Base-by-base conservation (phyloP, 495 filamentous ascomycete genomes). In the Tuber borchii region DNA sequence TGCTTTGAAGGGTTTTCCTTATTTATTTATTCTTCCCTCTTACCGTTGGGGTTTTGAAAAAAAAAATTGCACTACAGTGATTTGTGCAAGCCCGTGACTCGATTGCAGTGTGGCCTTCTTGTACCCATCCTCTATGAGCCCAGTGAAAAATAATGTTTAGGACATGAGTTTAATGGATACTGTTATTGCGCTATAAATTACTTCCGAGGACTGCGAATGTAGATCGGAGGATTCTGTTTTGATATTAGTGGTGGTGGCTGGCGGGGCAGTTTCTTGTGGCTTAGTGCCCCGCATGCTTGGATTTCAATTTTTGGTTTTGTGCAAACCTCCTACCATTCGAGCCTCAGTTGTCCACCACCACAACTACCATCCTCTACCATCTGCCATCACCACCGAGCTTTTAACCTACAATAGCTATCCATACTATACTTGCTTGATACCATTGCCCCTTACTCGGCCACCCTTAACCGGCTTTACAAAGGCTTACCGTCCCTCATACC, bases 81-180 rank as follows among this genome's bases (percentile, higher is more conserved):
- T 46, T 51, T 72, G 69, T 79, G 72, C 69, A 72, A 70, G 34
- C 39, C 26, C 43, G 70, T 45, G 51, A 74, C 20, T 74, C 79
- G 56, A 71, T 79, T 74, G 42, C 68, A 70, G 45, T 79, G 74
- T 79, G 39, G 40, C 48, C 71, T 74, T 73, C 69, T 45, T 79
- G 42, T 76, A 56, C 2, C 56, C 31, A 14, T 31, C 26, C 26
- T 3, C 56, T 65, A 65, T 34, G 31, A 65, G 56, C 56, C 26
- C 56, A 65, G 56, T 17, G 56, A 31, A 65, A 61, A 65, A 34
- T 65, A 34, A 34, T 65, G 16, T 65, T 65, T 65, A 16, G 26
- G 26, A 17, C 26, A 65, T 65, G 34, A 65, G 56, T 34, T 34
- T 34, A 26, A 65, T 65, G 14, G 56, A 65, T 65, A 65, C 3